Conservation (phyloP, 1,284 basidiomycete species). For the Kalmanozyma brasiliensis region DNA sequence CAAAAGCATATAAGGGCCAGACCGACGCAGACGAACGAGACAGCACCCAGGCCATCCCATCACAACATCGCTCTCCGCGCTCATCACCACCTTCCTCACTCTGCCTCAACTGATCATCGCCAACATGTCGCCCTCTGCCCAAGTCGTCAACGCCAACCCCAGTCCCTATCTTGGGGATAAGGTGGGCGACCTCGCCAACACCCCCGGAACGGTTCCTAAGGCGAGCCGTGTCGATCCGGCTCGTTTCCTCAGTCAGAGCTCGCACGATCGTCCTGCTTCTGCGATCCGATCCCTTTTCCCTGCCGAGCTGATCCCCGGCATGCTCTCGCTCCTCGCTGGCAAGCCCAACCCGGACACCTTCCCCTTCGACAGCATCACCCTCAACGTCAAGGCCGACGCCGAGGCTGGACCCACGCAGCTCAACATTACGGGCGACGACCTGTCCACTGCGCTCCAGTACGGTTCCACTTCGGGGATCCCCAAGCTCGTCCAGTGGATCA, state of each 20-base stretch:
- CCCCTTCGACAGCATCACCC: constrained; percentile 81
- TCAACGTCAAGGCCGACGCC: constrained; percentile 69
- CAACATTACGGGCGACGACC: constrained; percentile 63
- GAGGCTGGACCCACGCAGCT: constrained; percentile 53
- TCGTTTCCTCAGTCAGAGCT: constrained; percentile 33
- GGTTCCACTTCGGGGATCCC: constrained; percentile 79
- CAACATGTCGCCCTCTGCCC: constrained; percentile 36
- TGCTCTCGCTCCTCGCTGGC: constrained; percentile 79
- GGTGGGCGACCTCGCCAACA: constrained; percentile 30
- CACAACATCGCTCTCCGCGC: too few relatives aligned
- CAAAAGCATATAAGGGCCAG: too few relatives aligned
- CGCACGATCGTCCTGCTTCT: constrained; percentile 34
- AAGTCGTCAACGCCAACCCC: constrained; percentile 34
- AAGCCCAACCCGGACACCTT: constrained; percentile 88
- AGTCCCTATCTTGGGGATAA: constrained; percentile 33
- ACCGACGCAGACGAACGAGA: too few relatives aligned
- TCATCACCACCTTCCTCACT: too few relatives aligned
- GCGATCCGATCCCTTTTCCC: constrained; percentile 76
- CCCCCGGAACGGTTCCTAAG: constrained; percentile 20
- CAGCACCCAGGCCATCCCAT: too few relatives aligned
- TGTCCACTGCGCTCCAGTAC: constrained; percentile 68
- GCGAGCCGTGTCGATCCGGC: constrained; percentile 34
- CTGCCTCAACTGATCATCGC: not conserved
- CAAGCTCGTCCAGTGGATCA: constrained; percentile 76
- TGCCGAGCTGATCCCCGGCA: constrained; percentile 79